phyloP scores from a whole-genome alignment of 768 basidiomycete species.

The Tremella yokohamensis region DNA sequence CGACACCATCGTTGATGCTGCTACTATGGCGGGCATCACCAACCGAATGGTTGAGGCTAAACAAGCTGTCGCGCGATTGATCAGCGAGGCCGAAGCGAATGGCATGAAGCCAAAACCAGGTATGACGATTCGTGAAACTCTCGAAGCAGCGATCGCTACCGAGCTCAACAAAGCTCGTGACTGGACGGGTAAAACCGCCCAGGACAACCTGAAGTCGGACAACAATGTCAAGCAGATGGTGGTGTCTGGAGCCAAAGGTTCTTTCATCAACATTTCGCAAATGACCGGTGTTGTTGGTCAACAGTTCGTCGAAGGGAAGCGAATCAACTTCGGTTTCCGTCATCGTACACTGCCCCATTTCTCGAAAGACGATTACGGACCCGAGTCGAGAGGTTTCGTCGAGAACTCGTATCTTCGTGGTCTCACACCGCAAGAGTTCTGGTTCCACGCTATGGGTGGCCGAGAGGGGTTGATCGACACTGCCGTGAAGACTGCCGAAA shows the following conservation, averaged over 20 bases:
- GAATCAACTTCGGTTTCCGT: conserved; percentile 96
- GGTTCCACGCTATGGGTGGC: conserved; percentile 99
- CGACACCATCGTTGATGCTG: conserved; percentile 89
- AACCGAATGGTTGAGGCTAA: conserved; percentile 78
- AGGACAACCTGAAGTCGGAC: conserved; percentile 94
- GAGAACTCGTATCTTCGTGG: conserved; percentile 98
- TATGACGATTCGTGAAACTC: conserved; percentile 99
- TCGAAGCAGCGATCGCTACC: conserved; percentile 86
- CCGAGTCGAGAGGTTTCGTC: conserved; percentile 95
- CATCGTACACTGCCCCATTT: conserved; percentile 96
- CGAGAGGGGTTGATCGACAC: conserved; percentile 99
- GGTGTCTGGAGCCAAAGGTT: conserved; percentile 96
- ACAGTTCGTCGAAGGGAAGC: conserved; percentile 95
- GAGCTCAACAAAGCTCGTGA: conserved; percentile 94
- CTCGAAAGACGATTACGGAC: conserved; percentile 96
- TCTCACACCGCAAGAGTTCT: conserved; percentile 95
- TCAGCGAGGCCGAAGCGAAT: conserved; percentile 79
- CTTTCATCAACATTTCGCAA: conserved; percentile 96
- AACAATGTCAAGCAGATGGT: conserved; percentile 99
- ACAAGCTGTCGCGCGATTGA: conserved; percentile 69
- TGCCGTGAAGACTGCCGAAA: conserved; percentile 98
- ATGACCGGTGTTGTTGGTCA: conserved; percentile 99
- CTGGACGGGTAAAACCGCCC: conserved; percentile 90
- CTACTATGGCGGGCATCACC: conserved; percentile 82
- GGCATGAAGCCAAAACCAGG: conserved; percentile 84